Percentiles rank a stretch among this genome's conserved stretches.
These are phyloP conservation scores for Neurospora pannonica DNA, from an alignment of 495 filamentous ascomycete genomes.

Conservation along the genomic window DNA sequence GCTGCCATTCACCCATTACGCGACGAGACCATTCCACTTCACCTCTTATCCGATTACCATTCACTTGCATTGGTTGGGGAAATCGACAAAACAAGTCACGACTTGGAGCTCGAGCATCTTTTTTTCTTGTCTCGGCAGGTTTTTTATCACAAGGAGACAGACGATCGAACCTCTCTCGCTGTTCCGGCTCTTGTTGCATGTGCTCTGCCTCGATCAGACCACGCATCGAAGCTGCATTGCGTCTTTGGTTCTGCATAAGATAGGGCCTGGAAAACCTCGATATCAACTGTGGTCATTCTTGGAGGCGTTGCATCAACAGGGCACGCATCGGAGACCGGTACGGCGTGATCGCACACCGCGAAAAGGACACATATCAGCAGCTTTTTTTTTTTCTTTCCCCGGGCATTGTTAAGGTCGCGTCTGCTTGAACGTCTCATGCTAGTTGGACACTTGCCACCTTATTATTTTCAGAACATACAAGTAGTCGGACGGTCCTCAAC, in stretches of 20 bases:
- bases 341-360: not conserved
- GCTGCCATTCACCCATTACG: not conserved
- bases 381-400: not conserved
- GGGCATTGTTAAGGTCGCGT: not conserved
- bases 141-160: not conserved
- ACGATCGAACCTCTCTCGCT: not conserved
- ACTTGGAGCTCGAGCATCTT: not conserved
- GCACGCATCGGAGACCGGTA: not conserved
- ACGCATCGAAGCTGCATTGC: not conserved
- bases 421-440: not conserved
- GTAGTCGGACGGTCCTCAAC: not conserved
- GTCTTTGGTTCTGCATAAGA: not conserved
- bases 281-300: not conserved
- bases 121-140: not conserved
- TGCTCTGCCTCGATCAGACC: not conserved
- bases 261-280: conserved; percentile 21
- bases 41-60: not conserved
- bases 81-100: not conserved
- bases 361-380: not conserved
- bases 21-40: not conserved
- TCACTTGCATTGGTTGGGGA: not conserved
- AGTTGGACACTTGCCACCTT: not conserved
- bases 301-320: not conserved
- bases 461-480: not conserved
- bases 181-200: not conserved